Base-by-base conservation (phyloP, 2,329 filamentous ascomycete genomes). In the Dryadomyces quercivorus region DNA sequence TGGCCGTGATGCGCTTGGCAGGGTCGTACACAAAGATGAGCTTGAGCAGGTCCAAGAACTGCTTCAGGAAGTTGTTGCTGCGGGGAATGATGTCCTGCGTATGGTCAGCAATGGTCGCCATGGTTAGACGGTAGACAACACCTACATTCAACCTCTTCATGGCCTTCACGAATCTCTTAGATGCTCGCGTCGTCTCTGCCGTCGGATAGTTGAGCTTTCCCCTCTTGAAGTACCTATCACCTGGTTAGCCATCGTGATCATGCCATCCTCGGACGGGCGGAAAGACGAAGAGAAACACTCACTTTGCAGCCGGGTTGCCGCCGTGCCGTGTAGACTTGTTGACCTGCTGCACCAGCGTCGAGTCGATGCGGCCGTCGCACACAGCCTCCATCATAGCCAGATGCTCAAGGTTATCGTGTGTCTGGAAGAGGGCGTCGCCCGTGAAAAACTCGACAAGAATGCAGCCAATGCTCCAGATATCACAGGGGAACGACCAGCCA, bases 371-470 rank as follows among this genome's bases (percentile, higher is more conserved):
- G 21, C 69, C 68, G 51, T 79, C 80, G 53, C 81, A 80, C 8
- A 86, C 82, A 38, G 78, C 80, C 62, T 85, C 82, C 82, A 86
- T 86, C 83, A 86, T 86, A n/a, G 83, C 83, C 52, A 86, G 69
- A 63, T 86, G 83, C 65, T 86, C 83, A 22, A 86, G 72, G 57
- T 86, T 86, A 60, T 86, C 83, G 61, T 86, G 83, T 1, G 83
- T 86, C 64, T 86, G 83, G 65, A 86, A 86, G 2, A 86, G 69
- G 18, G 83, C 83, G 62, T 86, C 83, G 5, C 83, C 83, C 0
- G 83, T 86, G 58, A 81, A 86, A 65, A 86, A 85, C 59, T 86
- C 83, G 16, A 86, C 82, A 15, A 86, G 71, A 58, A 86, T 86
- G 60, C 83, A 86, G 3, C 83, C 83, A 36, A 86, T 86, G 64